These are phyloP conservation scores for Kregervanrija delftensis DNA, from an alignment of 805 yeast species.

Conservation along the genomic window DNA sequence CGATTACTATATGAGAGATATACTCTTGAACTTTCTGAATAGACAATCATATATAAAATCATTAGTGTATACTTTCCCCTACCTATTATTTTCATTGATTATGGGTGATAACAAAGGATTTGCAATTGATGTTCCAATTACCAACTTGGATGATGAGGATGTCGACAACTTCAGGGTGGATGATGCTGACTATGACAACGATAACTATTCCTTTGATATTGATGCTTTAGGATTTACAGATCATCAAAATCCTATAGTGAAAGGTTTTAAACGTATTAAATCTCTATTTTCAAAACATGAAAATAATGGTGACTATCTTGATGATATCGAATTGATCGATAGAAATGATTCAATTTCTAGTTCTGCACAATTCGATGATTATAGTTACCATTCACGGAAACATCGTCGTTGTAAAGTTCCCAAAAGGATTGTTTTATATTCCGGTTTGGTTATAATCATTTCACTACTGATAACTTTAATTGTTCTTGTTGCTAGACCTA, in stretches of 20 bases:
- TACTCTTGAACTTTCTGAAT: no score
- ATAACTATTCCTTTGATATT: conserved; percentile 12
- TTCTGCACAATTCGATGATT: background rate
- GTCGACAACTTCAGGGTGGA: conserved; percentile 25
- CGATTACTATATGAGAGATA: no score
- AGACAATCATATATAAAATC: no score
- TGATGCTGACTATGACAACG: conserved; percentile 14
- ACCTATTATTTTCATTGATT: no score
- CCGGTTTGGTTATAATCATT: background rate
- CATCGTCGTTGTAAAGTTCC: background rate
- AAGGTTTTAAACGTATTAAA: background rate
- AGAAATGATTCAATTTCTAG: conserved; percentile 6
- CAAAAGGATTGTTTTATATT: background rate
- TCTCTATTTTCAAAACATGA: background rate
- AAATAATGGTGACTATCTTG: background rate
- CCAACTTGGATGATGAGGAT: conserved; percentile 41
- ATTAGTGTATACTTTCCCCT: no score
- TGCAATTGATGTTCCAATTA: conserved; percentile 46
- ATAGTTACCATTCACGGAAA: background rate
- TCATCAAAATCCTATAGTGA: background rate
- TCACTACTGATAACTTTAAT: conserved; percentile 3
- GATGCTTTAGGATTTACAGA: conserved; percentile 6
- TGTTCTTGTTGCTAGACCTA: background rate
- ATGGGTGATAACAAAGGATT: conserved; percentile 8
- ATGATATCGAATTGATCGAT: conserved; percentile 9